Evolutionary conservation across 2,329 filamentous ascomycete genomes (phyloP), one percentile per base, ranked within the genome.

Genomic region (Aspergillus transmontanensis): DNA sequence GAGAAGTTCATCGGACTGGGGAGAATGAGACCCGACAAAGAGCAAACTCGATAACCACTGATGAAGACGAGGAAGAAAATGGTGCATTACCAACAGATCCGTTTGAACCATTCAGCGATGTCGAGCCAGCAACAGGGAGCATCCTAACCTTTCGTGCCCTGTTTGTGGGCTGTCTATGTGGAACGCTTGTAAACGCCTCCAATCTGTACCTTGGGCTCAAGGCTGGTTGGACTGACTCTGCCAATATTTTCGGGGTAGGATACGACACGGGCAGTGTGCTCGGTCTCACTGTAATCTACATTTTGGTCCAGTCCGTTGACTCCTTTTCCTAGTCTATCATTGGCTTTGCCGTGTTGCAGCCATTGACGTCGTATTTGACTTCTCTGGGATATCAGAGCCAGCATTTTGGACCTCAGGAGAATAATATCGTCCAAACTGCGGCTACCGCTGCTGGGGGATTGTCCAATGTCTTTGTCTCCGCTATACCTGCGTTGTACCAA

Each of bases 191-290:
- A 5, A 57, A 61, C 28, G 43, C 59, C 26, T 57, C 59, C 16
- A 61, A 61, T 28, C 39, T 61, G n/a, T 61, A 61, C 12, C 59
- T 61, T 2, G 59, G 53, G 7, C 36, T 61, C 21, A 61, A 61
- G 19, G 59, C 59, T 4, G 59, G 59, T 4, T 57, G 59, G 59
- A 61, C 53, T 6, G 34, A 41, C 4, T 46, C 53, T 16, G 59
- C 59, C 19, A 61, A 61, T n/a, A 61, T 61, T 21, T 61, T 61
- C 26, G 59, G 59, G 9, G 59, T 61, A 48, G 28, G 59, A 32
- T 5, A 19, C 36, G 12, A 19, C 39, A n/a, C 39, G 7, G 16
- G n/a, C 36, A n/a, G 36, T 41, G 36, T 19, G 39, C 39, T 41
- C 6, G 14, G 34, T 39, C 39, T 41, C 39, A 41, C 39, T 41